Evolutionary conservation across 768 basidiomycete genomes (phyloP), one percentile per base, ranked within the genome.

Genomic region (Fistulinella prunicolor): DNA sequence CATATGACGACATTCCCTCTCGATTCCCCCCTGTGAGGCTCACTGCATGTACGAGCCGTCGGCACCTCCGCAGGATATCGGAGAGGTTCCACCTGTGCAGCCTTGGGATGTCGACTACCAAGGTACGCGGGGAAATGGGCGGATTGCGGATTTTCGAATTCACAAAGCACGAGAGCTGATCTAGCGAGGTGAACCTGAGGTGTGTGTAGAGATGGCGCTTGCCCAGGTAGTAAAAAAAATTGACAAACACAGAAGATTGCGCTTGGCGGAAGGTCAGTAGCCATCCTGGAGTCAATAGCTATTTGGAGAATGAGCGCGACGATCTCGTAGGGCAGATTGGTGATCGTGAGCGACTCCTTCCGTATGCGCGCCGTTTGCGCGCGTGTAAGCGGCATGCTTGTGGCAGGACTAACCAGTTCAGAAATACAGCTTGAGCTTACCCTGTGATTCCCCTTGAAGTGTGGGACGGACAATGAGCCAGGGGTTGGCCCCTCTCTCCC

Each of bases 21-120:
- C 47, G 38, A 35, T 19, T 36, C 10, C 19, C 3, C 20, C 22
- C 38, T 26, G 48, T 38, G 35, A 23, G 40, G 22, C 40, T 6
- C 6, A n/a, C 6, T 13, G 32, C 14, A 28, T n/a, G 32, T 12
- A 38, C 13, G 21, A 54, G 47, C 23, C 47, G 35, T 38, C 47
- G 42, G 36, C 65, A 70, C 24, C 62, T 63, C 34, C 46, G 23
- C 9, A 75, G 44, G 13, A 53, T 62, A 14, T 53, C 58, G 8
- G 42, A 47, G 24, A 75, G 60, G 16, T 55, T 44, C 23, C 48
- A 50, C 26, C 14, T 59, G 62, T 9, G 56, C 53, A 60, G 69
- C 8, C 70, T 69, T 3, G 65, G 49, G 20, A 70, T 50, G 17
- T 61, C 57, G 20, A 72, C 54, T 3, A 28, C 45, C 29, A 73